phyloP scores from a whole-genome alignment of 2,329 filamentous ascomycete genomes.

The Calonectria hongkongensis region DNA sequence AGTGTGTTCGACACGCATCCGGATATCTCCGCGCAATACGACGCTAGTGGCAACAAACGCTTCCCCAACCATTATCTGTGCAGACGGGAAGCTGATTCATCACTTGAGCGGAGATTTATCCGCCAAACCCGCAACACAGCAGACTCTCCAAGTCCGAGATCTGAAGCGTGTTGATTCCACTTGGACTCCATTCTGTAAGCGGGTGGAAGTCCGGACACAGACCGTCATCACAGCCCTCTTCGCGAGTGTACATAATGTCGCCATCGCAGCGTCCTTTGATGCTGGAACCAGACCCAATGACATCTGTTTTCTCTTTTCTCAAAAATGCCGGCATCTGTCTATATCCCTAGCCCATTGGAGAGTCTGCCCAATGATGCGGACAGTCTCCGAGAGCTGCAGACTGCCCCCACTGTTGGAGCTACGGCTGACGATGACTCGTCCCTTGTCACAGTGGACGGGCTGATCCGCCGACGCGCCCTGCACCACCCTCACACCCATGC shows the following conservation, averaged over 20 bases:
- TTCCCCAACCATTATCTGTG: background rate
- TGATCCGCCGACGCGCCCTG: conserved; percentile 51
- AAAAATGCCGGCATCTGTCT: conserved; percentile 43
- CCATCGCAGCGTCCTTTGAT: background rate
- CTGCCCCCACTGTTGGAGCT: background rate
- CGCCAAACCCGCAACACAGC: background rate
- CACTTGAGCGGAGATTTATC: conserved; percentile 25
- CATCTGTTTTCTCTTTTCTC: conserved; percentile 9
- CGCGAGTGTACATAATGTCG: conserved; percentile 27
- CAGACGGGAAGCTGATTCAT: background rate
- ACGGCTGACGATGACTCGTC: conserved; percentile 45
- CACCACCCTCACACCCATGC: conserved; percentile 60
- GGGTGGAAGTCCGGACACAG: conserved; percentile 13
- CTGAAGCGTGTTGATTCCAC: background rate
- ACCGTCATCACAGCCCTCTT: background rate
- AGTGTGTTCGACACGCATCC: background rate
- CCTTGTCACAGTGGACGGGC: conserved; percentile 51
- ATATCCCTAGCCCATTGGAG: conserved; percentile 39
- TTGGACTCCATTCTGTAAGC: background rate
- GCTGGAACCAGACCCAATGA: background rate
- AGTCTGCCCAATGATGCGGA: conserved; percentile 33
- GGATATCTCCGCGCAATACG: conserved; percentile 14
- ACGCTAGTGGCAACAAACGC: background rate
- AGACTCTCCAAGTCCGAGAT: background rate
- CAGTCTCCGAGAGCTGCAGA: conserved; percentile 7